A percentile compares a stretch with the other conserved stretches of the same genome.
Evolutionary conservation across 192 early-diverging fungal species (phyloP).

Genomic region (Diversispora epigaea): DNA sequence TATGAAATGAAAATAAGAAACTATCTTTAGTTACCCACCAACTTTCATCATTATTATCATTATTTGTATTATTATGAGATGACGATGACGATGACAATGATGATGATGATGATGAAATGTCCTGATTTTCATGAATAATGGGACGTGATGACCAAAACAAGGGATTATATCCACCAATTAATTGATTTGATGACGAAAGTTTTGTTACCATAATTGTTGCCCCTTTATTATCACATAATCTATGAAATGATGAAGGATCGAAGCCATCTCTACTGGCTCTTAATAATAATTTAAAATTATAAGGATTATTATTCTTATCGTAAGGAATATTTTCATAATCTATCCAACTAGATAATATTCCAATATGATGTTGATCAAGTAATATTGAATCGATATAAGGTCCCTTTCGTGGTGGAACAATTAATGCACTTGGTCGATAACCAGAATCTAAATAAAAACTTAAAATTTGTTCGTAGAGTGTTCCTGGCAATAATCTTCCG

Average conservation of each 20-base stretch:
- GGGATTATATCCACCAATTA: constrained; percentile 32
- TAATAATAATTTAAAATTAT: constrained; percentile 20
- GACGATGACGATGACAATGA: too few species aligned
- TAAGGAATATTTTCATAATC: background rate
- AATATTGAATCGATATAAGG: background rate
- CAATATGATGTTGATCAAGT: background rate
- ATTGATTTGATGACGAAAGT: background rate
- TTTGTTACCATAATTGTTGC: constrained; percentile 4
- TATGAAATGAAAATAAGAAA: background rate
- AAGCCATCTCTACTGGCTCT: constrained; percentile 14
- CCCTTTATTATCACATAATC: constrained; percentile 25
- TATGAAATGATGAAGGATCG: background rate
- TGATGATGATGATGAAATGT: background rate
- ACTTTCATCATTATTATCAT: background rate
- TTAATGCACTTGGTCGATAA: background rate
- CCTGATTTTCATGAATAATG: background rate
- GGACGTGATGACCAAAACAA: background rate
- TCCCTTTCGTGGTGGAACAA: background rate
- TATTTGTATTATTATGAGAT: background rate
- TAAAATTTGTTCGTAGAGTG: background rate
- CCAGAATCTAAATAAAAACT: background rate
- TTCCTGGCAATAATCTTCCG: background rate
- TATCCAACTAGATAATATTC: constrained; percentile 3
- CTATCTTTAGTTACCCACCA: background rate
- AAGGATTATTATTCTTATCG: background rate